A percentile compares a stretch with the other conserved stretches of the same genome.
These are phyloP conservation scores for Phytophthora citrophthora DNA, from an alignment of 352 stramenopile species.

Conservation along the genomic window DNA sequence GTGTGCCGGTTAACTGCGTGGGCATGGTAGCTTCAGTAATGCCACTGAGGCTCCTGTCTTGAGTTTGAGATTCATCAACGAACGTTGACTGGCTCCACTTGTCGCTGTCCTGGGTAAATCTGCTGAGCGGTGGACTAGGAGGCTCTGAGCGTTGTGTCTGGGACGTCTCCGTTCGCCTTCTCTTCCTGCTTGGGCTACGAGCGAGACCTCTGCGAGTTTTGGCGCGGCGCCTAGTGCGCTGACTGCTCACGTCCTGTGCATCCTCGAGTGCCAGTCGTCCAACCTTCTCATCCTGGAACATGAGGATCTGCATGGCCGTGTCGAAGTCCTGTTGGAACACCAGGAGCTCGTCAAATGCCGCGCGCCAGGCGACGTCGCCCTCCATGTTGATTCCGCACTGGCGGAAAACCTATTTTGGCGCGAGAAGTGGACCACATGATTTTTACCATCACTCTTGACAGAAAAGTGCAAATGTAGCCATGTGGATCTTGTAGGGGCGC, in stretches of 20 bases:
- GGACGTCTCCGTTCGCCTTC: slow-evolving; percentile 6
- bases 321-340: slow-evolving; percentile 76
- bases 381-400: slow-evolving; percentile 14
- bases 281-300: slow-evolving; percentile 56
- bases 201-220: slow-evolving; percentile 14
- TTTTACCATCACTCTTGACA: slow-evolving; percentile 23
- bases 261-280: slow-evolving; percentile 48
- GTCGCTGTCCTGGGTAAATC: slow-evolving; percentile 1
- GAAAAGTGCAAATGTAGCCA: slow-evolving; percentile 5
- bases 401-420: slow-evolving; percentile 22
- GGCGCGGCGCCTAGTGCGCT: slow-evolving; percentile 2
- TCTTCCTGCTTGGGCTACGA: slow-evolving; percentile 14
- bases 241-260: slow-evolving; percentile 17
- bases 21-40: neutral
- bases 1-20: neutral
- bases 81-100: slow-evolving; percentile 1
- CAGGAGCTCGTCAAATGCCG: slow-evolving; percentile 38
- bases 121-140: slow-evolving; percentile 2
- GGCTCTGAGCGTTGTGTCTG: neutral
- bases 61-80: neutral
- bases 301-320: slow-evolving; percentile 69
- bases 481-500: slow-evolving; percentile 23
- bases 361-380: slow-evolving; percentile 1
- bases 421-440: slow-evolving; percentile 13
- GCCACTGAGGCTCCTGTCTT: neutral